These are phyloP conservation scores for Micromonas commoda DNA, from an alignment of 139 green algal species.

Conservation along the genomic window DNA sequence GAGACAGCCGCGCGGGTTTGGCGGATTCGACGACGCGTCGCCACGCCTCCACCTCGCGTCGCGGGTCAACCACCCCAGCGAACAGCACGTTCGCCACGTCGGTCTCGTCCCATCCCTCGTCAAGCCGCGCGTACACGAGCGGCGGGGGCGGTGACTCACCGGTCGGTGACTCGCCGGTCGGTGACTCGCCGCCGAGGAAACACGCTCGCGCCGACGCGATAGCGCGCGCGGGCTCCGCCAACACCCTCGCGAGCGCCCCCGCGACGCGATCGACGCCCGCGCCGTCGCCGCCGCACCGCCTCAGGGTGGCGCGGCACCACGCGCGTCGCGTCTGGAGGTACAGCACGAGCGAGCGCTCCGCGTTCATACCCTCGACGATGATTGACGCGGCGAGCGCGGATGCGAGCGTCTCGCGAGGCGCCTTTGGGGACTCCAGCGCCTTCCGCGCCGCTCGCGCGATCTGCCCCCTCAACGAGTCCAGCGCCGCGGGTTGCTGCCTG, in stretches of 20 bases:
- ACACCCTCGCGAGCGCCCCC: background rate
- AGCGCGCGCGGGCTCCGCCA: too few relatives aligned
- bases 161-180: too few relatives aligned
- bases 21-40: background rate
- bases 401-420: background rate
- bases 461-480: constrained; percentile 76
- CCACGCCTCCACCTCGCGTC: background rate
- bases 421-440: background rate
- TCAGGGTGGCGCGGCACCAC: constrained; percentile 1
- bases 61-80: background rate
- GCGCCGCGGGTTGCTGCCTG: constrained; percentile 74
- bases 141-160: too few relatives aligned
- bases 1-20: background rate
- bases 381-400: background rate
- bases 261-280: background rate
- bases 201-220: too few relatives aligned
- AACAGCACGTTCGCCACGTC: background rate
- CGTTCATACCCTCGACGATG: constrained; percentile 8
- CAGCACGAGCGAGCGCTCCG: background rate
- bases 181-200: too few relatives aligned
- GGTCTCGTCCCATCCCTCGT: too few relatives aligned
- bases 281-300: background rate
- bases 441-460: constrained; percentile 43
- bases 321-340: constrained; percentile 10
- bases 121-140: too few relatives aligned